These are phyloP conservation scores for Rachicladosporium sp. DNA, from an alignment of 2,329 filamentous ascomycete genomes.

Conservation along the genomic window DNA sequence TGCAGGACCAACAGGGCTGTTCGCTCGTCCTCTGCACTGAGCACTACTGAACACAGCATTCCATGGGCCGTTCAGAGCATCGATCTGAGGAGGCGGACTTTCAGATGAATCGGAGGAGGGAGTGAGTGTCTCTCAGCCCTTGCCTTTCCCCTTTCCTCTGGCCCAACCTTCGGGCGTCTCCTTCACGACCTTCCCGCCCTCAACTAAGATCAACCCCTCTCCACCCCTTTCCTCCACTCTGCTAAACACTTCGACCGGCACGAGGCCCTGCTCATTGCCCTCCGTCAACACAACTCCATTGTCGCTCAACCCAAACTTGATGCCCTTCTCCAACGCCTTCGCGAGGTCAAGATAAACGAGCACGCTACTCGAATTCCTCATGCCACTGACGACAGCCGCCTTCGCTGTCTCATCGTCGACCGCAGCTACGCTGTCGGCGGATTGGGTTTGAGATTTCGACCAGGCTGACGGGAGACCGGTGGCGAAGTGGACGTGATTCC, in stretches of 20 bases:
- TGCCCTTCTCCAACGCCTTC: constrained; percentile 65
- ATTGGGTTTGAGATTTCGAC: constrained; percentile 1
- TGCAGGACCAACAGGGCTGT: too few relatives aligned
- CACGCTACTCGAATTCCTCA: constrained; percentile 42
- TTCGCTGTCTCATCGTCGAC: too few relatives aligned
- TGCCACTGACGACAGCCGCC: constrained; percentile 27
- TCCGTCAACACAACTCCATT: constrained; percentile 36
- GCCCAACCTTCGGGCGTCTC: constrained; percentile 52
- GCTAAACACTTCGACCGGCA: constrained; percentile 58
- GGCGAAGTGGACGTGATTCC: constrained; percentile 86
- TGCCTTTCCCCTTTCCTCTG: constrained; percentile 23
- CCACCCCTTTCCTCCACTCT: constrained; percentile 52
- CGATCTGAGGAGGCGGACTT: too few relatives aligned
- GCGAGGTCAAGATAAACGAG: constrained; percentile 68
- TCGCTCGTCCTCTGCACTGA: too few relatives aligned
- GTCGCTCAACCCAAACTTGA: constrained; percentile 46
- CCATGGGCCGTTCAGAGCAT: too few relatives aligned
- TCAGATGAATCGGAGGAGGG: too few relatives aligned
- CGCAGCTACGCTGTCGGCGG: too few relatives aligned
- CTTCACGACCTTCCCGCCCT: constrained; percentile 52
- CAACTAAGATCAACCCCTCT: constrained; percentile 52
- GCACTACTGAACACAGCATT: too few relatives aligned
- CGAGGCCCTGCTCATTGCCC: constrained; percentile 44
- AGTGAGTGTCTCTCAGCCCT: too few relatives aligned
- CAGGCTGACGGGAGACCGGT: constrained; percentile 49